Base-by-base conservation (phyloP, 331 rosid species). In the Dryas integrifolia region DNA sequence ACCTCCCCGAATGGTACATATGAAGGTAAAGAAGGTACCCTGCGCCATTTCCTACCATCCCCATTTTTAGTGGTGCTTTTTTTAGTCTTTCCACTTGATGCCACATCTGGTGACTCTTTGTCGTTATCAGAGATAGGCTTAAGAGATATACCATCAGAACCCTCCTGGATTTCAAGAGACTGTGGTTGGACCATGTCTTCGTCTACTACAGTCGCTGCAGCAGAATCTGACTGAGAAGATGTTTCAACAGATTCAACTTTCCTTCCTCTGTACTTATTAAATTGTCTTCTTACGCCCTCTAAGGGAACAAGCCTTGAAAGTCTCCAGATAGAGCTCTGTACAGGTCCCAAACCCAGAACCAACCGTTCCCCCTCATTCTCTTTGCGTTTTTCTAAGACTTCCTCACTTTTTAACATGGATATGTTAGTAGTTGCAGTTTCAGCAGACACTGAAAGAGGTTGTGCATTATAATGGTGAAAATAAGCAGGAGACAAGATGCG, bases 1-100 rank as follows among this genome's bases (percentile, higher is more conserved):
- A 91, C 98, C 97, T 94, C 88, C 55, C 97, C 98, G 52, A 94
- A 94, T 80, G 98, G 98, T 48, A 94, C 95, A 72, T 94, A 94
- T 35, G 97, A 94, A 82, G 98, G 98, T 77, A 94, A 87, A 69
- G 87, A 94, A 47, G 98, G 97, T 72, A 89, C 92, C 79, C 82
- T 84, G 18, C 83, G 87, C 98, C 98, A 94, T 47, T 78, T 78
- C 79, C 82, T 63, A 45, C 76, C 85, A 80, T 84, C 90, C 76
- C 79, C 92, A 67, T 59, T 78, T 58, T 73, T 62, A 2, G 58
- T 57, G 72, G 80, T 62, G 58, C 48, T 77, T 80, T 82, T 88
- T 76, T 79, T 77, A 78, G 79, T 46, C 80, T 81, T 94, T 75
- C 84, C 91, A 85, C 68, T 77, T 60, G 82, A 51, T 58, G 80